These are phyloP conservation scores for Daucus carota DNA, from an alignment of 129 eudicot species.

Conservation along the genomic window DH1_v3.0 NC_030384.2:23501001-23501500, in stretches of 20 bases:
- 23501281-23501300: neutral
- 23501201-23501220: too few relatives aligned
- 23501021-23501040: too few relatives aligned
- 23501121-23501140: too few relatives aligned
- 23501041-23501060: too few relatives aligned
- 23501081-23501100: too few relatives aligned
- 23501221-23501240: too few relatives aligned
- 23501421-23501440: neutral
- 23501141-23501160: too few relatives aligned
- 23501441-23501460: neutral
- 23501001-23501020: too few relatives aligned
- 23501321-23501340: neutral
- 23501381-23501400: neutral
- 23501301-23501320: neutral
- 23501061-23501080: too few relatives aligned
- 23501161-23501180: too few relatives aligned
- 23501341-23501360: neutral
- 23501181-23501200: too few relatives aligned
- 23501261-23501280: neutral
- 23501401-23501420: neutral
- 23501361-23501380: neutral
- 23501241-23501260: neutral
- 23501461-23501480: neutral
- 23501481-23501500: conserved; percentile 1
- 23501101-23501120: too few relatives aligned